Base-by-base conservation (phyloP, 1,284 basidiomycete species). In the Coriolopsis trogii region DNA sequence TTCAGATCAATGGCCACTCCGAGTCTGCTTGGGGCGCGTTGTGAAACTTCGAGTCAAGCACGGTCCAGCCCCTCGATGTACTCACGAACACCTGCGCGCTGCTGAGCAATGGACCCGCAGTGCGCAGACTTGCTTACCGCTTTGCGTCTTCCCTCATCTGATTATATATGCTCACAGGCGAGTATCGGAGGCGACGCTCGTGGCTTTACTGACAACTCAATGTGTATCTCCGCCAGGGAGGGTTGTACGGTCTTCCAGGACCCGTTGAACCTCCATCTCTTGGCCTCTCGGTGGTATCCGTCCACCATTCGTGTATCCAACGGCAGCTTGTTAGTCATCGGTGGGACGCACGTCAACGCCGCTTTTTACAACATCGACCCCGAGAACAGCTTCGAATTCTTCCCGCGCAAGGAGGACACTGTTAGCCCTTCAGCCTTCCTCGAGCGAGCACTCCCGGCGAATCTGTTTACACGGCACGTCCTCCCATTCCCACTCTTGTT, bases 371-470 rank as follows among this genome's bases (percentile, higher is more conserved):
- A 74, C 50, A 65, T 63, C 23, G 69, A 73, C 23, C 71, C 74
- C 1, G 76, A 73, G 43, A 80, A 79, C 59, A 76, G 70, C 16
- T 70, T 77, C 57, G 79, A 81, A 59, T 81, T 76, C 63, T 80
- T 78, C 69, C 80, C 79, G n/a, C 68, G 73, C 1, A 81, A 82
- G 56, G 74, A 77, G 49, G 67, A 70, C 24, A 74, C 74, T 4
- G 63, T 75, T 13, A 66, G 77, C 40, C 70, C 70, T 26, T 78
- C 74, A 9, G 63, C 68, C 3, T 81, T 84, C 67, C 70, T 83
- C 25, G 51, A 61, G 30, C 51, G 61, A 21, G 43, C 42, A 33
- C 49, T 62, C 9, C 61, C 61, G 1, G 47, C 61, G 3, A 61
- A 64, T 43, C 48, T 63, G 6, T 63, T 63, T 58, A 60, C 62